phyloP scores from a whole-genome alignment of 2,329 filamentous ascomycete species.

The Botrytis medusae region DNA sequence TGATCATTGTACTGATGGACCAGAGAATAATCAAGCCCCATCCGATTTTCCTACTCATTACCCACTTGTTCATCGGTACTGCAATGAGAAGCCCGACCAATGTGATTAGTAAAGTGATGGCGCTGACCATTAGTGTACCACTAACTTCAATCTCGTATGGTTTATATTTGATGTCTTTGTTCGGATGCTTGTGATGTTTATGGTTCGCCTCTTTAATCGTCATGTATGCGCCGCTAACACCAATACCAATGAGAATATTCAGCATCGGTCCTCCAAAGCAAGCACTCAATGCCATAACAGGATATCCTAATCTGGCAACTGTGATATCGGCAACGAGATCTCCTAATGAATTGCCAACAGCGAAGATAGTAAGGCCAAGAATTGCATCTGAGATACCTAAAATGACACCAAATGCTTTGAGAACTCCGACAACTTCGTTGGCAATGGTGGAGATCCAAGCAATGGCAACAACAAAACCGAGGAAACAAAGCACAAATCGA shows the following conservation, averaged over 20 bases:
- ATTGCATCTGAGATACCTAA: slow-evolving; percentile 93
- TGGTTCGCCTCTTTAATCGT: slow-evolving; percentile 69
- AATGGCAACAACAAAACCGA: slow-evolving; percentile 88
- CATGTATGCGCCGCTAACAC: slow-evolving; percentile 87
- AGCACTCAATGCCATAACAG: slow-evolving; percentile 91
- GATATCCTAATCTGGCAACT: slow-evolving; percentile 87
- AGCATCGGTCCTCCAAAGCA: slow-evolving; percentile 99
- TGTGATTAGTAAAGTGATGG: slow-evolving; percentile 78
- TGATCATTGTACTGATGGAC: slow-evolving; percentile 75
- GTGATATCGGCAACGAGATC: slow-evolving; percentile 95
- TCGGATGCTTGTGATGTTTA: slow-evolving; percentile 65
- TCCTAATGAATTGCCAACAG: slow-evolving; percentile 91
- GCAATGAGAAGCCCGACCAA: slow-evolving; percentile 74
- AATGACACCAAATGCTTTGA: slow-evolving; percentile 91
- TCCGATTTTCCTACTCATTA: slow-evolving; percentile 79
- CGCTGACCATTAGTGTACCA: slow-evolving; percentile 80
- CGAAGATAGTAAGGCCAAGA: slow-evolving; percentile 91
- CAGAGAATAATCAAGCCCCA: slow-evolving; percentile 78
- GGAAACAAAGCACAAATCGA: slow-evolving; percentile 77
- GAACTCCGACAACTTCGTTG: slow-evolving; percentile 89
- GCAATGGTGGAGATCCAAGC: slow-evolving; percentile 97
- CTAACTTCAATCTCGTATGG: slow-evolving; percentile 83
- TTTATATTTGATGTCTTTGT: slow-evolving; percentile 62
- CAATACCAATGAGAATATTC: slow-evolving; percentile 92
- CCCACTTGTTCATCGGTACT: slow-evolving; percentile 84